Percentiles rank a stretch among this genome's conserved stretches.
Evolutionary conservation across 345 rosid genomes (phyloP).

Genomic region (Rhodamnia rubescens): DNA sequence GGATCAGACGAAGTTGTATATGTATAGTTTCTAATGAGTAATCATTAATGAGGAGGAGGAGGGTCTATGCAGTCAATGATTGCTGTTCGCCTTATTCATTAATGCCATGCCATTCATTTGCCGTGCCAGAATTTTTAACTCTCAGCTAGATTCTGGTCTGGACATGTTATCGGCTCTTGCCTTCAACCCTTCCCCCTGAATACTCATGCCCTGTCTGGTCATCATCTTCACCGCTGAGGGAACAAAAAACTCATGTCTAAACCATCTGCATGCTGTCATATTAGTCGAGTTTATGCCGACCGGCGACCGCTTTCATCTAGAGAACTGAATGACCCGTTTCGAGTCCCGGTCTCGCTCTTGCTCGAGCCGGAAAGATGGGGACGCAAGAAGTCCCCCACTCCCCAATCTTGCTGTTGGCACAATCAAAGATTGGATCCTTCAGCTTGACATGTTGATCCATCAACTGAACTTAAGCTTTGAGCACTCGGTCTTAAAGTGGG

Average conservation of each 20-base stretch:
- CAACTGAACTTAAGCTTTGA: neutral
- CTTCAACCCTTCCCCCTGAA: neutral
- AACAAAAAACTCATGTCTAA: neutral
- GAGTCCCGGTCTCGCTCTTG: neutral
- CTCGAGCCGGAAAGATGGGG: neutral
- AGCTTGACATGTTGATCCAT: neutral
- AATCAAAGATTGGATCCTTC: neutral
- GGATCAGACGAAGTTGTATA: slow-evolving; percentile 29
- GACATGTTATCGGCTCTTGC: neutral
- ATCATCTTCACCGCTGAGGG: neutral
- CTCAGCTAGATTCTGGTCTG: neutral
- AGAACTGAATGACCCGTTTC: neutral
- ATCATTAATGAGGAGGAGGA: slow-evolving; percentile 5
- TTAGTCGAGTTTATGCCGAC: neutral
- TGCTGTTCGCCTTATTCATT: neutral
- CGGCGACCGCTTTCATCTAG: neutral
- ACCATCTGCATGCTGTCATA: neutral
- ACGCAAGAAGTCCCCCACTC: neutral
- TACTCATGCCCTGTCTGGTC: neutral
- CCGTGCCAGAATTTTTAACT: neutral
- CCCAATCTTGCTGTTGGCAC: neutral
- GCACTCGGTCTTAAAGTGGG: slow-evolving; percentile 19
- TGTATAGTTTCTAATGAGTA: slow-evolving; percentile 22
- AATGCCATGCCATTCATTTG: neutral
- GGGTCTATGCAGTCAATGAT: slow-evolving; percentile 19